A percentile compares a stretch with the other conserved stretches of the same genome.
phyloP scores from a whole-genome alignment of 148 eudicot species.

The Chenopodium berlandieri region DNA sequence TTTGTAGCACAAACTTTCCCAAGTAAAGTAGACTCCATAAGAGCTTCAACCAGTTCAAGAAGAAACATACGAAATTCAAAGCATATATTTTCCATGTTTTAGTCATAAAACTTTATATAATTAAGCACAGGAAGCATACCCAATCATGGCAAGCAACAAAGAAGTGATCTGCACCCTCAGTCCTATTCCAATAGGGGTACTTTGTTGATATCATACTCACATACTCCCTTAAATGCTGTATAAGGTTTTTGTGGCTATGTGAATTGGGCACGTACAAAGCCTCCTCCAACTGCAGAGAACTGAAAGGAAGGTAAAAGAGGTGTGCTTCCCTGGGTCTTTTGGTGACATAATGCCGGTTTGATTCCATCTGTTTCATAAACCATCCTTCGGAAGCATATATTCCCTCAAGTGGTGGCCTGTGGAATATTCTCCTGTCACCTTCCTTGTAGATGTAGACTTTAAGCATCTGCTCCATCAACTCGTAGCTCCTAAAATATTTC shows the following conservation, averaged over 20 bases:
- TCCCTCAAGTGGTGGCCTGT: slow-evolving; percentile 60
- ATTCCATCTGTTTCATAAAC: slow-evolving; percentile 71
- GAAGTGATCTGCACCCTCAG: slow-evolving; percentile 69
- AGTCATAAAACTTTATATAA: not conserved
- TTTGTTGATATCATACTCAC: slow-evolving; percentile 40
- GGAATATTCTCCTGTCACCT: slow-evolving; percentile 60
- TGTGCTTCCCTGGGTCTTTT: slow-evolving; percentile 49
- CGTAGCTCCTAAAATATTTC: slow-evolving; percentile 53
- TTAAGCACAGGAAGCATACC: slow-evolving; percentile 31
- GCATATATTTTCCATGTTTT: not conserved
- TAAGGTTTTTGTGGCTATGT: slow-evolving; percentile 46
- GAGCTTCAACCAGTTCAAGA: not conserved
- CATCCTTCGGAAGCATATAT: slow-evolving; percentile 80
- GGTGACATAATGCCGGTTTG: slow-evolving; percentile 49
- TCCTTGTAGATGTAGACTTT: slow-evolving; percentile 65
- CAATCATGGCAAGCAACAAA: slow-evolving; percentile 80
- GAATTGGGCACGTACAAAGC: slow-evolving; percentile 56
- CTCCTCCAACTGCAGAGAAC: slow-evolving; percentile 55
- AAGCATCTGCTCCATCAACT: slow-evolving; percentile 62
- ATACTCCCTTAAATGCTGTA: slow-evolving; percentile 42
- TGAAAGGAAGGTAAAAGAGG: slow-evolving; percentile 72
- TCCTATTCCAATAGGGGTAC: slow-evolving; percentile 72
- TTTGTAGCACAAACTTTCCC: not conserved
- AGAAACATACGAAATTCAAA: not conserved
- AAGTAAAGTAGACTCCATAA: not conserved